These are phyloP conservation scores for Nakaseomyces glabratus DNA, from an alignment of 1,139 yeast genomes.

Conservation along the genomic window DNA sequence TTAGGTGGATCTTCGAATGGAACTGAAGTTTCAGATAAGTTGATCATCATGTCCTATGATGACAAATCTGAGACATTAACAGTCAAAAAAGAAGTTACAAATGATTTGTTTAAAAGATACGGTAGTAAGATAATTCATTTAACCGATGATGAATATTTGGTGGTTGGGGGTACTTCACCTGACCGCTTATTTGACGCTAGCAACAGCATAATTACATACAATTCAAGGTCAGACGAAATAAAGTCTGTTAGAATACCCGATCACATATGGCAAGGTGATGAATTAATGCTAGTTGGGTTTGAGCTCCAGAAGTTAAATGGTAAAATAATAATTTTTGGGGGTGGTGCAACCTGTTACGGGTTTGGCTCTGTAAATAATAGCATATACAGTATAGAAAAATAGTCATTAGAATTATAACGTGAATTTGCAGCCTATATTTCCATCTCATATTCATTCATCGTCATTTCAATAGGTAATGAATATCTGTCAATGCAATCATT, in stretches of 20 bases:
- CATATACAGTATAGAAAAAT: neutral
- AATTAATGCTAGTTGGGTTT: conserved; percentile 50
- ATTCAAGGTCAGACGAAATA: conserved; percentile 23
- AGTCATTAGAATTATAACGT: conserved; percentile 2
- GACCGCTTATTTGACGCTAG: conserved; percentile 33
- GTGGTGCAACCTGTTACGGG: conserved; percentile 80
- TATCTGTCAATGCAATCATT: no score
- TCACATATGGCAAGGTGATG: conserved; percentile 32
- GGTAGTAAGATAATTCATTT: conserved; percentile 37
- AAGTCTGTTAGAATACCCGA: conserved; percentile 31
- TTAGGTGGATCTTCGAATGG: conserved; percentile 23
- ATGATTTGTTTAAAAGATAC: conserved; percentile 37
- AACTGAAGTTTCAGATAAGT: conserved; percentile 18
- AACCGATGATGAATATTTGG: conserved; percentile 31
- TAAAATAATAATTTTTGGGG: conserved; percentile 41
- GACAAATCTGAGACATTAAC: conserved; percentile 7
- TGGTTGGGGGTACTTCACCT: conserved; percentile 57
- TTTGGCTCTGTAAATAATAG: conserved; percentile 65
- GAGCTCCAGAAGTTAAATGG: conserved; percentile 31
- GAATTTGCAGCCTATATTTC: no score
- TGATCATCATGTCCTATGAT: conserved; percentile 15
- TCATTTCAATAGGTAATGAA: no score
- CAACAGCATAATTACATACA: conserved; percentile 35
- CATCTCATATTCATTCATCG: no score
- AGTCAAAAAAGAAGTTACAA: conserved; percentile 8